Evolutionary conservation across 352 stramenopile species (phyloP), one percentile per base, ranked within the genome.

Genomic region (Phytopythium montanum): DNA sequence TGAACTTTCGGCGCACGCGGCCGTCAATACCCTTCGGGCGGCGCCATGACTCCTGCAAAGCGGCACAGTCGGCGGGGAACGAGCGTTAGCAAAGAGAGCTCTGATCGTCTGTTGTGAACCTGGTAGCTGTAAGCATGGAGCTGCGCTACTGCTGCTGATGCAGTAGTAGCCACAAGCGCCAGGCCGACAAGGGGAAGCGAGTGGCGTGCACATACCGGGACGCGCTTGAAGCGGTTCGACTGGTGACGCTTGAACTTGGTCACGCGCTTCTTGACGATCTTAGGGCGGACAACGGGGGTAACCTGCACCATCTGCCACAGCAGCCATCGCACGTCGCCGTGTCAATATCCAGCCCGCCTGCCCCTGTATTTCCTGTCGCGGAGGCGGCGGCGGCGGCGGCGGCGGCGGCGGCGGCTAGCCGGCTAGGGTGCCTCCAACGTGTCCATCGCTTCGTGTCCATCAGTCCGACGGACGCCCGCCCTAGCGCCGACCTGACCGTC

Each of bases 231-330:
- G 66, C 94, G 93, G 83, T 99, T 94, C 52, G 90, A 96, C 75
- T 99, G 97, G 86, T 99, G 97, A 84, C 97, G 95, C 81, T 98
- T 98, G 86, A 99, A 99, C 86, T 99, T 99, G 76, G 98, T 99
- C 67, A 97, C 98, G 79, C 97, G 95, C 97, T 99, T 99, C 94
- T 99, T 99, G 64, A 99, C 93, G 77, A 99, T 98, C 75, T 91
- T 92, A n/a, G 79, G 79, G 66, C 81, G 81, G 65, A 91, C 71
- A 70, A 95, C 85, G 68, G 85, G 85, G 84, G 85, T 95, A 81
- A 95, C 85, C 87, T 95, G 85, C 77, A 92, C 83, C 85, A 95
- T 95, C 83, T 93, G 79, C n/a, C 42, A 50, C 5, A 28, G 18
- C 41, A 48, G 7, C 51, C 46, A 51, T 55, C 50, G 58, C 50